These are phyloP conservation scores for Plenodomus biglobosus DNA, from an alignment of 2,329 filamentous ascomycete species.

Conservation along the genomic window DNA sequence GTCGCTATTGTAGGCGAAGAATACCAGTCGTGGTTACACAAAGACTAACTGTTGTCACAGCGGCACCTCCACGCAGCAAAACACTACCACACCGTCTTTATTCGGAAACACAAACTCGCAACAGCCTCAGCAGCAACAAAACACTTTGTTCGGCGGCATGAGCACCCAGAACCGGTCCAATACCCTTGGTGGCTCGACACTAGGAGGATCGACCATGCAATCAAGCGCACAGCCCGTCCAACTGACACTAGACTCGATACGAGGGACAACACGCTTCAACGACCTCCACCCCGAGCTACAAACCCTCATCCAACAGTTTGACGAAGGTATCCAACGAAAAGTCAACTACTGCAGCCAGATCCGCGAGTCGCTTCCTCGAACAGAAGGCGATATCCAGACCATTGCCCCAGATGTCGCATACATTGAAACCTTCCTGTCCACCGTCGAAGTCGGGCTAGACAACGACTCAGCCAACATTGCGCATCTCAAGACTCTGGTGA, in stretches of 20 bases:
- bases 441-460: constrained; percentile 63
- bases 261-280: constrained; percentile 87
- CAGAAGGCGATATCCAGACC: constrained; percentile 64
- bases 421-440: constrained; percentile 62
- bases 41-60: constrained; percentile 37
- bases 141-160: constrained; percentile 38
- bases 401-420: constrained; percentile 67
- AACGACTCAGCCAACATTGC: constrained; percentile 65
- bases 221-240: constrained; percentile 32
- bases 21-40: constrained; percentile 10
- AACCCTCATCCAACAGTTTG: constrained; percentile 73
- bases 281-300: constrained; percentile 84
- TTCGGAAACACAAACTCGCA: constrained; percentile 34
- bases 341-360: constrained; percentile 76
- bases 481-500: constrained; percentile 57
- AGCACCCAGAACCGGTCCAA: constrained; percentile 31
- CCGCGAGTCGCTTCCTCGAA: constrained; percentile 63
- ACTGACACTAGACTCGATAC: constrained; percentile 61
- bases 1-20: constrained; percentile 43
- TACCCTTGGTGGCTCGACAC: constrained; percentile 27
- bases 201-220: constrained; percentile 31
- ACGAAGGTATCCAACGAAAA: constrained; percentile 77
- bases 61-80: constrained; percentile 39
- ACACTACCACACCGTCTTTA: constrained; percentile 28
- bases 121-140: constrained; percentile 39